Conservation (phyloP, 768 basidiomycete species). For the Rhodotorula paludigena region DNA sequence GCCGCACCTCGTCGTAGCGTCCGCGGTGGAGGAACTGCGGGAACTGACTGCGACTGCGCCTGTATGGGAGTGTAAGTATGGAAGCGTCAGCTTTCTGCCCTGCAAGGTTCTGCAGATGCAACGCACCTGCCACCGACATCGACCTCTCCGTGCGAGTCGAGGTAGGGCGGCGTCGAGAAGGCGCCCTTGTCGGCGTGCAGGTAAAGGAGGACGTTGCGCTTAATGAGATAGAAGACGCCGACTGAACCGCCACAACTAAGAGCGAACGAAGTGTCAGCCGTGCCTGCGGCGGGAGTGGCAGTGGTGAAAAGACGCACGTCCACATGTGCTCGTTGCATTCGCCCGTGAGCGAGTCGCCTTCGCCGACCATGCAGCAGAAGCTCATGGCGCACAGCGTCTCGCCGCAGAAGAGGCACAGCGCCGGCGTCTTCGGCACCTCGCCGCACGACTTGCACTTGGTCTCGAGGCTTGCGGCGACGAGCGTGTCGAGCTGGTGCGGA, state of each 20-base stretch:
- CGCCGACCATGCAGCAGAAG: slow-evolving; percentile 73
- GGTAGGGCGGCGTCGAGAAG: slow-evolving; percentile 79
- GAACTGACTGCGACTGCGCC: slow-evolving; percentile 26
- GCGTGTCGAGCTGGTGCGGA: slow-evolving; percentile 72
- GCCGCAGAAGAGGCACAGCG: slow-evolving; percentile 88
- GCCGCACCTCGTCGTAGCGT: slow-evolving; percentile 85
- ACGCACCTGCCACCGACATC: slow-evolving; percentile 81
- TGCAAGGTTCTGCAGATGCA: too few species aligned
- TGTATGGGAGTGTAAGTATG: background rate
- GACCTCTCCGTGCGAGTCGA: slow-evolving; percentile 89
- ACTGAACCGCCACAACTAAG: slow-evolving; percentile 80
- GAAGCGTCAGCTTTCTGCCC: too few species aligned
- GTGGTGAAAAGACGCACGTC: slow-evolving; percentile 60
- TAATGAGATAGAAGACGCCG: slow-evolving; percentile 85
- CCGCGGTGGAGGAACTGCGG: slow-evolving; percentile 78
- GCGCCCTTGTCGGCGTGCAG: slow-evolving; percentile 84
- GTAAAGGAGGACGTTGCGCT: slow-evolving; percentile 82
- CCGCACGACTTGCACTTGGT: slow-evolving; percentile 69
- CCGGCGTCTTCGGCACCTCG: slow-evolving; percentile 74
- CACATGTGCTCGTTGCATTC: slow-evolving; percentile 94
- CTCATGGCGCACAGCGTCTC: slow-evolving; percentile 81
- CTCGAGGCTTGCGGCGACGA: slow-evolving; percentile 71
- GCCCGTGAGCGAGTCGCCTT: slow-evolving; percentile 59
- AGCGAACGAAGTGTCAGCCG: slow-evolving; percentile 7
- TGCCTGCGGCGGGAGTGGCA: background rate